These are phyloP conservation scores for Dictyostelium intermedium DNA, from an alignment of 78 protist species.

Conservation along the genomic window DNA sequence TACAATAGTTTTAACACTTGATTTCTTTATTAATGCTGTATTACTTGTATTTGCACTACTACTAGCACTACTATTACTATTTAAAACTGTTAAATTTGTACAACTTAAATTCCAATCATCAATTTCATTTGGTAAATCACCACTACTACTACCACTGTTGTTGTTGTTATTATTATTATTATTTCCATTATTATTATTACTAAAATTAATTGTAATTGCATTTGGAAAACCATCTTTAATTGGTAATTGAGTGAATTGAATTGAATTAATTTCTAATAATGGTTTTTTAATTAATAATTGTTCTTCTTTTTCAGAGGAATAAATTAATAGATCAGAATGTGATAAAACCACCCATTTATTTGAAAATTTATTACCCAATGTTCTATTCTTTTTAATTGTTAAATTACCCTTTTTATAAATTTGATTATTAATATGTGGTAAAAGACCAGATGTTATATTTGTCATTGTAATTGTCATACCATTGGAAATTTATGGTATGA, in stretches of 20 bases:
- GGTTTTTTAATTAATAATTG: conserved; percentile 15
- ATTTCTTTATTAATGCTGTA: too few species aligned
- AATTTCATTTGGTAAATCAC: background rate
- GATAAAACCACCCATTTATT: conserved; percentile 31
- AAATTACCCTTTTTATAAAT: conserved; percentile 45
- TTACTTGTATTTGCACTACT: too few species aligned
- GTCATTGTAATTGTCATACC: conserved; percentile 69
- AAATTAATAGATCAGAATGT: conserved; percentile 40
- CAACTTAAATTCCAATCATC: background rate
- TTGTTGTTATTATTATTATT: too few species aligned
- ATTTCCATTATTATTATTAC: background rate
- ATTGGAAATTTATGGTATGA: conserved; percentile 45
- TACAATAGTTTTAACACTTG: background rate
- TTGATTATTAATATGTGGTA: background rate
- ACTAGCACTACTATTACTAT: background rate
- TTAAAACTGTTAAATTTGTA: background rate
- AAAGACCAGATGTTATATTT: background rate
- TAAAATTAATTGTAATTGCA: conserved; percentile 34
- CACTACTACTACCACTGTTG: background rate
- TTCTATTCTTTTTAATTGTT: conserved; percentile 14
- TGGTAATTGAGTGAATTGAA: background rate
- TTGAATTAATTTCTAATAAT: background rate
- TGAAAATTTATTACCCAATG: conserved; percentile 41
- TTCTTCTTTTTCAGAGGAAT: conserved; percentile 46
- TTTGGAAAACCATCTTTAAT: conserved; percentile 15